Evolutionary conservation across 1,284 basidiomycete genomes (phyloP).

Genomic region (Porphyrellus sp.): DNA sequence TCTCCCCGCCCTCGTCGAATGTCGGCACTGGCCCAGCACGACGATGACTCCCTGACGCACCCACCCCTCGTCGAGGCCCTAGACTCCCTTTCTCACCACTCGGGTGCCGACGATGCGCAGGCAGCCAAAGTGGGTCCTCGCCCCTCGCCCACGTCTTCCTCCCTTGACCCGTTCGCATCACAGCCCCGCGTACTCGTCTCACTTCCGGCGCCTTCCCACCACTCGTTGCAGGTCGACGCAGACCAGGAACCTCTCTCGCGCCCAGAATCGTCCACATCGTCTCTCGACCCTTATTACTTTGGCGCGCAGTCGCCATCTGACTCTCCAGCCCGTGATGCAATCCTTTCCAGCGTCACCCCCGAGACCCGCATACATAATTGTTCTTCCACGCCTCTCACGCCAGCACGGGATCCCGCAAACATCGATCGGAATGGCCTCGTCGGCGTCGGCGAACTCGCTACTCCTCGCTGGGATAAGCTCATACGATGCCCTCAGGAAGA

Average conservation of each 20-base stretch:
- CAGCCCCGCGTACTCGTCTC: constrained; percentile 31
- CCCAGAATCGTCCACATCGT: constrained; percentile 68
- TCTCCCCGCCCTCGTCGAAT: constrained; percentile 21
- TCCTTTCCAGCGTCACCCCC: constrained; percentile 42
- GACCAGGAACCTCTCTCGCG: constrained; percentile 38
- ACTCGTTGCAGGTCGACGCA: constrained; percentile 29
- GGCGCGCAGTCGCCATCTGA: constrained; percentile 60
- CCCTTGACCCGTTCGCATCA: not conserved
- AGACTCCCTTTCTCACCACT: constrained; percentile 5
- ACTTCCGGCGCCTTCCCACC: constrained; percentile 17
- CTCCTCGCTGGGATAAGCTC: constrained; percentile 83
- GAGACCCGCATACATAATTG: constrained; percentile 43
- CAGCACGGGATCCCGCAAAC: constrained; percentile 72
- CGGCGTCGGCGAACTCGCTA: constrained; percentile 94
- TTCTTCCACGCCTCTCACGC: constrained; percentile 70
- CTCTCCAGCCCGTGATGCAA: constrained; percentile 43
- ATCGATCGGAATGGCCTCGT: constrained; percentile 89
- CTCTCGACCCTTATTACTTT: constrained; percentile 83
- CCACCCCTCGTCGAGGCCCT: constrained; percentile 12
- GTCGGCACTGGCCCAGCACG: constrained; percentile 27
- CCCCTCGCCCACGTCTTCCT: not conserved
- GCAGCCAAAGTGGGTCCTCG: constrained; percentile 14
- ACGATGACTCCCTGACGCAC: constrained; percentile 13
- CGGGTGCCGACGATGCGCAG: constrained; percentile 2
- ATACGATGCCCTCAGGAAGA: constrained; percentile 33